These are phyloP conservation scores for Sphagnurus paluster DNA, from an alignment of 1,284 basidiomycete species.

Conservation along the genomic window DNA sequence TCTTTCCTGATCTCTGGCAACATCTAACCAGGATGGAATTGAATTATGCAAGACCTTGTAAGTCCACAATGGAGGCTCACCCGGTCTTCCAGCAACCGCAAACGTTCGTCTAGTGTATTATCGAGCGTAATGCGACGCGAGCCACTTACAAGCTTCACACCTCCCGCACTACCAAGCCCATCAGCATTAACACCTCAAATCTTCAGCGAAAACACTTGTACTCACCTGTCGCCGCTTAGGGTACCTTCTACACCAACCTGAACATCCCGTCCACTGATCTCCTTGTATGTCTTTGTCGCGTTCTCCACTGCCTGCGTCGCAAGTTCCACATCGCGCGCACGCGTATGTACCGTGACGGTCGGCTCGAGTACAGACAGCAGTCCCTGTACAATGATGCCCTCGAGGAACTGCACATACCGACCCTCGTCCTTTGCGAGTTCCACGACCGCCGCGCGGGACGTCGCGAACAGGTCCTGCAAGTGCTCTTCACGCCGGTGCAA, in stretches of 20 bases:
- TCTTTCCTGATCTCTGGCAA: conserved; percentile 86
- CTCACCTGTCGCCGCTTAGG: conserved; percentile 74
- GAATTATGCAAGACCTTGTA: too few species aligned
- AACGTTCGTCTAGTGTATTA: conserved; percentile 89
- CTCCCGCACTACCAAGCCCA: conserved; percentile 66
- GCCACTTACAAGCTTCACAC: conserved; percentile 75
- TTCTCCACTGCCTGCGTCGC: conserved; percentile 60
- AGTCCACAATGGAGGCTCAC: too few species aligned
- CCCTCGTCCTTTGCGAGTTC: conserved; percentile 69
- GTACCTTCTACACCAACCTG: conserved; percentile 64
- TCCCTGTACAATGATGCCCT: conserved; percentile 83
- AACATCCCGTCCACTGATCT: conserved; percentile 75
- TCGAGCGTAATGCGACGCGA: conserved; percentile 82
- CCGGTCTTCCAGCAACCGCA: conserved; percentile 85
- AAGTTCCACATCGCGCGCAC: conserved; percentile 59
- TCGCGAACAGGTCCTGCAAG: conserved; percentile 85
- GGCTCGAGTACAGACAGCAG: conserved; percentile 74
- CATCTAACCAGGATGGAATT: too few species aligned
- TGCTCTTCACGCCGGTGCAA: conserved; percentile 93
- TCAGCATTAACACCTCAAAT: conserved; percentile 1
- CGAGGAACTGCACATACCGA: conserved; percentile 77
- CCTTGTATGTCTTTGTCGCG: conserved; percentile 67
- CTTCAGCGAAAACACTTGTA: conserved; percentile 13
- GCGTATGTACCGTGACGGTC: conserved; percentile 59
- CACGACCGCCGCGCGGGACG: conserved; percentile 66